Conservation (phyloP, 2,329 filamentous ascomycete genomes). For the Monascus ruber region DNA sequence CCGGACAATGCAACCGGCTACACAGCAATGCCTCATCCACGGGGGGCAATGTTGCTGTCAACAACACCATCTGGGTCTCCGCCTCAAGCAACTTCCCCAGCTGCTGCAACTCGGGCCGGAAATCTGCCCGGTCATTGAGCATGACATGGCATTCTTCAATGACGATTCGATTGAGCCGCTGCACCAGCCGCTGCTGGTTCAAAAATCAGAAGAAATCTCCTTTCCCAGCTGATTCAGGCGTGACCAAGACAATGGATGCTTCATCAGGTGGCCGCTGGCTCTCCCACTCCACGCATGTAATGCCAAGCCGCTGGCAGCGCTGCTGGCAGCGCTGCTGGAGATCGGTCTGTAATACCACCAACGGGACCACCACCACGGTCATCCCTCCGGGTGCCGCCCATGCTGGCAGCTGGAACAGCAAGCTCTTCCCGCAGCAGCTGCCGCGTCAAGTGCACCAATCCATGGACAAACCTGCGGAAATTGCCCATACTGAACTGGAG, state of each 20-base stretch:
- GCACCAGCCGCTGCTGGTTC: background rate
- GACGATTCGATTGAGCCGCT: conserved; percentile 2
- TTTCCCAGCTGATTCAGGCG: conserved; percentile 1
- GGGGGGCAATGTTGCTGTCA: conserved; percentile 5
- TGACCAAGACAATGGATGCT: conserved; percentile 3
- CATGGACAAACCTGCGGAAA: conserved; percentile 1
- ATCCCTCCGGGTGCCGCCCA: too few species aligned
- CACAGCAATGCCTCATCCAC: background rate
- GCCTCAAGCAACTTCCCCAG: background rate
- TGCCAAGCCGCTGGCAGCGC: background rate
- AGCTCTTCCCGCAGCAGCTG: too few species aligned
- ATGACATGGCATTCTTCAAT: conserved; percentile 5
- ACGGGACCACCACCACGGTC: background rate
- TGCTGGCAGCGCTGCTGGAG: background rate
- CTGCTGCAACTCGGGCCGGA: background rate
- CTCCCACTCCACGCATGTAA: conserved; percentile 1
- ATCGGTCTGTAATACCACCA: background rate
- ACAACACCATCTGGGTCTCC: conserved; percentile 4
- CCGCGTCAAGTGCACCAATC: background rate
- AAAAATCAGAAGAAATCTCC: conserved; percentile 2
- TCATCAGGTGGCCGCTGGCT: conserved; percentile 2
- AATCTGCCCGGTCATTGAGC: conserved; percentile 1
- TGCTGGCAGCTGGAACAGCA: too few species aligned
- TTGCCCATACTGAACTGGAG: conserved; percentile 2
- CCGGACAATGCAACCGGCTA: too few species aligned